A percentile compares a stretch with the other conserved stretches of the same genome.
Evolutionary conservation across 768 basidiomycete genomes (phyloP).

Genomic region (Mycena amicta): DNA sequence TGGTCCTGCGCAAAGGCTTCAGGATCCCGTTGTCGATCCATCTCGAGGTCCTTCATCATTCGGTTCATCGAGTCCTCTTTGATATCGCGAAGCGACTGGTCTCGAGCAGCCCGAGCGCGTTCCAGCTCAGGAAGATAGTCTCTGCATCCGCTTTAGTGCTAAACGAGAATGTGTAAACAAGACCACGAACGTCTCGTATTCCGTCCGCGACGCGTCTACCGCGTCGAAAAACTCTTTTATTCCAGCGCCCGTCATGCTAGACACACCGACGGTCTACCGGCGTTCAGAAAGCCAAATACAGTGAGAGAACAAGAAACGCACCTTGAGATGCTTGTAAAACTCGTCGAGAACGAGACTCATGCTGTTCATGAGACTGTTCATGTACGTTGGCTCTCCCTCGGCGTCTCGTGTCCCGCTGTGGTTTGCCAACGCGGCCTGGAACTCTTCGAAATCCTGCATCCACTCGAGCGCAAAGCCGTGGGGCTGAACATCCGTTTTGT

Average conservation of each 20-base stretch:
- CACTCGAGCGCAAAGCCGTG: slow-evolving; percentile 94
- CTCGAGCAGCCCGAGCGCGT: slow-evolving; percentile 63
- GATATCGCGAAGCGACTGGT: slow-evolving; percentile 61
- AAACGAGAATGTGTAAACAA: slow-evolving; percentile 1
- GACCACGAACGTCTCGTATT: slow-evolving; percentile 78
- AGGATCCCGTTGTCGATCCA: slow-evolving; percentile 72
- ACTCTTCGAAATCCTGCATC: slow-evolving; percentile 98
- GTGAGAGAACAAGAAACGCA: slow-evolving; percentile 33
- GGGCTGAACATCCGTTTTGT: slow-evolving; percentile 92
- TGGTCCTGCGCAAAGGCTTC: slow-evolving; percentile 53
- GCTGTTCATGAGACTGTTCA: slow-evolving; percentile 98
- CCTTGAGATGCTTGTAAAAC: slow-evolving; percentile 96
- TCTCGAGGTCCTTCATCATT: slow-evolving; percentile 76
- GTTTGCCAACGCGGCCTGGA: slow-evolving; percentile 83
- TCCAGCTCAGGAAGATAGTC: slow-evolving; percentile 92
- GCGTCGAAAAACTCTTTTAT: slow-evolving; percentile 90
- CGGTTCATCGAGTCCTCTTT: slow-evolving; percentile 80
- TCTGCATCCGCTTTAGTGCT: slow-evolving; percentile 41
- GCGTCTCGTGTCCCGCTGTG: slow-evolving; percentile 68
- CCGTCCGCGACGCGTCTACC: slow-evolving; percentile 82
- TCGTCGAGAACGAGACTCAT: slow-evolving; percentile 99
- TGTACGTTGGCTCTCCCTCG: slow-evolving; percentile 93
- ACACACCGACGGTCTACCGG: slow-evolving; percentile 87
- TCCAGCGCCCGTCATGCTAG: slow-evolving; percentile 94
- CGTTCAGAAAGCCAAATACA: not conserved